Evolutionary conservation across 192 early-diverging fungal genomes (phyloP), one percentile per base, ranked within the genome.

Genomic region (Cetraspora pellucida): DNA sequence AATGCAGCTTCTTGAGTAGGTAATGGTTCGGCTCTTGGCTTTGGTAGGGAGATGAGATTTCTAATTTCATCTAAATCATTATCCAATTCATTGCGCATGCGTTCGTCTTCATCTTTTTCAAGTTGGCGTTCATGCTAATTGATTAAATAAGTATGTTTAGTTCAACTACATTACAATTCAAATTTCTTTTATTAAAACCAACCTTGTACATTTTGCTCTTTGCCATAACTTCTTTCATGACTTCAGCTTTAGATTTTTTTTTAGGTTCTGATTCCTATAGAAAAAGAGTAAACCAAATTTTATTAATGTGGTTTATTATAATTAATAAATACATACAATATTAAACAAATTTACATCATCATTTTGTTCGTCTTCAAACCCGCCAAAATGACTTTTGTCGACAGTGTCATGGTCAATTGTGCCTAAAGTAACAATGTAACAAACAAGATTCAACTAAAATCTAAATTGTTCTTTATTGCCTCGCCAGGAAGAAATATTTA

Each of bases 171-270:
- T 5, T 19, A 14, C 19, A 19, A 16, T 54, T 54, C 50, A 54
- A 54, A 54, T 54, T 52, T 2, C 7, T 21, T 19, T n/a, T 23
- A 23, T 23, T 21, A 25, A 59, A 60, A 43, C 21, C 6, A 27
- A 86, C 83, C 79, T 98, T 98, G 87, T 98, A 90, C 77, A 90
- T 78, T 83, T 99, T 99, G 85, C 93, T 95, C 85, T 99, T 99
- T 52, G 93, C 93, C 78, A 99, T 98, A 31, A 99, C 80, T 81
- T 99, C 97, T 80, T 93, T 92, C 98, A 98, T 98, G 52, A 99
- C 82, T 84, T 99, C 98, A 37, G 88, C 89, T 83, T 96, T 96
- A 43, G 93, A 90, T 84, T 97, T 98, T 37, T 37, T 0, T 52
- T 86, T 87, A 49, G 85, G 86, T 31, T 86, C 85, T 58, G 81